phyloP scores from a whole-genome alignment of 805 yeast species.

The Saccharomycopsis javanensis region DNA sequence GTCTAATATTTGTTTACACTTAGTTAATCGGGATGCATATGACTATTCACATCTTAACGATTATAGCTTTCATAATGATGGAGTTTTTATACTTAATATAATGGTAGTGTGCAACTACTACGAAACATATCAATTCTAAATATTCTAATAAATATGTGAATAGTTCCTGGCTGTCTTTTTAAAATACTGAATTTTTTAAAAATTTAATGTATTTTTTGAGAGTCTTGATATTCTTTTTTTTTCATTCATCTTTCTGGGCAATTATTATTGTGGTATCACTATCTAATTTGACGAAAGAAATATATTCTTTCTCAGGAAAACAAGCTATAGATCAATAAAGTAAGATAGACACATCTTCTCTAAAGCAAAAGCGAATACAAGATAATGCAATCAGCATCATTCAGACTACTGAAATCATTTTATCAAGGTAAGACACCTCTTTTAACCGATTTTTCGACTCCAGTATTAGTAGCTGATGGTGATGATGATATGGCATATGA shows the following conservation, averaged over 20 bases:
- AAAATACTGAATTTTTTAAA: background rate
- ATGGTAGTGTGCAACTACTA: no score
- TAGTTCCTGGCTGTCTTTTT: background rate
- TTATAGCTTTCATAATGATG: background rate
- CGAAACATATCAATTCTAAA: no score
- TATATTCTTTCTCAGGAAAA: no score
- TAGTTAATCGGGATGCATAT: background rate
- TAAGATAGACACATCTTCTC: no score
- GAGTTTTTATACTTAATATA: no score
- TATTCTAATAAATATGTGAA: background rate
- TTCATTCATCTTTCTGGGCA: background rate
- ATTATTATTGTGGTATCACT: no score
- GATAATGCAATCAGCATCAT: constrained; percentile 2
- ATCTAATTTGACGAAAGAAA: no score
- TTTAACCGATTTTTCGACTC: constrained; percentile 17
- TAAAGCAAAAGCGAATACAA: background rate
- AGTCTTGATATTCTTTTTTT: background rate
- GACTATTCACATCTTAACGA: background rate
- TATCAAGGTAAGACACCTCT: constrained; percentile 3
- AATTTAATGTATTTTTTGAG: no score
- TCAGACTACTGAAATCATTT: constrained; percentile 7
- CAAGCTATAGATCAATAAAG: no score
- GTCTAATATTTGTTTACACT: constrained; percentile 1
- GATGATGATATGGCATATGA: constrained; percentile 21
- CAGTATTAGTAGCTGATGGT: constrained; percentile 18